Conservation (phyloP, 2,329 filamentous ascomycete genomes). For the Fusarium sp. region DNA sequence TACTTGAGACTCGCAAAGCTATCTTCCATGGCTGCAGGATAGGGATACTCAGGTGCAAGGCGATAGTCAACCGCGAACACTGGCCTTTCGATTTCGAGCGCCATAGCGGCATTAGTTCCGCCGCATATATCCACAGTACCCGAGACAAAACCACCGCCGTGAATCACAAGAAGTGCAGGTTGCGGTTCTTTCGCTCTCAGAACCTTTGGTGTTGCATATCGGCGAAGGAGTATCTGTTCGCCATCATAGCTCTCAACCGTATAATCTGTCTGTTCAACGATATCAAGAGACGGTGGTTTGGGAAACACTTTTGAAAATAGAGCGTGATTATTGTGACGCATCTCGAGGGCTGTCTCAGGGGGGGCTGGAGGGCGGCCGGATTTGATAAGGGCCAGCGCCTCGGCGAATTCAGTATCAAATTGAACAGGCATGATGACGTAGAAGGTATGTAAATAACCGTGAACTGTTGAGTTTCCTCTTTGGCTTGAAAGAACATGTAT, state of each 20-base stretch:
- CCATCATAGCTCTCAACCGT: slow-evolving; percentile 26
- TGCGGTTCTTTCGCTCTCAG: slow-evolving; percentile 7
- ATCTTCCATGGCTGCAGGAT: slow-evolving; percentile 26
- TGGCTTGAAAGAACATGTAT: background rate
- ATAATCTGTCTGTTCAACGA: slow-evolving; percentile 19
- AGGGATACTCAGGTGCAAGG: slow-evolving; percentile 31
- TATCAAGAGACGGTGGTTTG: background rate
- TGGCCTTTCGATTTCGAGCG: slow-evolving; percentile 5
- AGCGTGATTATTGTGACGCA: slow-evolving; percentile 11
- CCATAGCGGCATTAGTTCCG: slow-evolving; percentile 1
- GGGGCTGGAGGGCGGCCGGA: slow-evolving; percentile 3
- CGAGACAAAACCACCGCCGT: slow-evolving; percentile 31
- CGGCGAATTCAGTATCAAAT: slow-evolving; percentile 34
- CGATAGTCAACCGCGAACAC: slow-evolving; percentile 37
- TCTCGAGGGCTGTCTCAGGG: slow-evolving; percentile 19
- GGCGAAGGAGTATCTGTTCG: slow-evolving; percentile 18
- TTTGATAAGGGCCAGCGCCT: slow-evolving; percentile 19
- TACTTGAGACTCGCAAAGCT: slow-evolving; percentile 29
- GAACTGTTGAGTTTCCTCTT: background rate
- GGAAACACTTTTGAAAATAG: slow-evolving; percentile 16
- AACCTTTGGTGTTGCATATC: slow-evolving; percentile 15
- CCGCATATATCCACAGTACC: slow-evolving; percentile 5
- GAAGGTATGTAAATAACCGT: background rate
- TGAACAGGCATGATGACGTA: slow-evolving; percentile 15
- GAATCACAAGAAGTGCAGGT: slow-evolving; percentile 22